Conservation (phyloP, 371 early-diverging fungal genomes). For the Mucor circinelloides region DNA sequence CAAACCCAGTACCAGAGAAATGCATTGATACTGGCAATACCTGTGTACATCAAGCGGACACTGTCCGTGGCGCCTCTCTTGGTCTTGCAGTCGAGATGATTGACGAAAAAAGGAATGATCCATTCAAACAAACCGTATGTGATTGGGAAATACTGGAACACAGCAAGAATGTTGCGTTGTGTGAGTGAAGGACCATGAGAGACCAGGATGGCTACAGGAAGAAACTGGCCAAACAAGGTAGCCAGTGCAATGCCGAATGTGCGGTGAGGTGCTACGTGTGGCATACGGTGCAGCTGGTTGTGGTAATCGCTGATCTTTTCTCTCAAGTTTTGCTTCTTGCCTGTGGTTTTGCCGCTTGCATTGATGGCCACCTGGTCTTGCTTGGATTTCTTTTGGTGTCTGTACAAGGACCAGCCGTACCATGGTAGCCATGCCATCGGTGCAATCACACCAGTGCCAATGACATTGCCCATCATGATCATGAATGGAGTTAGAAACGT, state of each 20-base stretch:
- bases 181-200: conserved; percentile 2
- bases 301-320: neutral
- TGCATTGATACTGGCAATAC: conserved; percentile 11
- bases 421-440: conserved; percentile 17
- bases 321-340: neutral
- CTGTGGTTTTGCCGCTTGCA: neutral
- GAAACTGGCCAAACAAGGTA: conserved; percentile 11
- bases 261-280: neutral
- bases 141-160: conserved; percentile 13
- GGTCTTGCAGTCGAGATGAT: neutral
- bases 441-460: conserved; percentile 18
- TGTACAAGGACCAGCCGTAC: conserved; percentile 10
- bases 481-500: neutral
- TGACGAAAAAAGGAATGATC: neutral
- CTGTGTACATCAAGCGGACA: neutral
- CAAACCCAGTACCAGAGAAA: conserved; percentile 13
- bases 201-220: conserved; percentile 11
- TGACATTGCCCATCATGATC: conserved; percentile 17
- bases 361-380: neutral
- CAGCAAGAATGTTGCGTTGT: conserved; percentile 5
- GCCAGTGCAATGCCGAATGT: conserved; percentile 5
- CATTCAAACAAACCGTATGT: conserved; percentile 2
- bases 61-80: conserved; percentile 1
- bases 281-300: neutral
- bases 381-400: neutral